Evolutionary conservation across 2,329 filamentous ascomycete genomes (phyloP).

Genomic region (Cladophialophora chaetospira): DNA sequence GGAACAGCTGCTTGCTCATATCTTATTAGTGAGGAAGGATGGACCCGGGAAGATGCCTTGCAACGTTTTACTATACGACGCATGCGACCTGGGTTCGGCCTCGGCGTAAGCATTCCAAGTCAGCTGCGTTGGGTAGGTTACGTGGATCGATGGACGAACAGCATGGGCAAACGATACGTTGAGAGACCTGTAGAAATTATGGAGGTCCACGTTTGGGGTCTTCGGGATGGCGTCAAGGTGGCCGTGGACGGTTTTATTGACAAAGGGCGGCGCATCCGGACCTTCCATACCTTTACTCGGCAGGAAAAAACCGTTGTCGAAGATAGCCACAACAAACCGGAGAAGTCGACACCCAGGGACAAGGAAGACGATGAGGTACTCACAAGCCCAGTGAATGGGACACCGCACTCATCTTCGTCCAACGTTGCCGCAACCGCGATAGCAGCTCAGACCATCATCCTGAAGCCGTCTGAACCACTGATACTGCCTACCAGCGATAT

Average conservation of each 20-base stretch:
- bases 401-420: slow-evolving; percentile 31
- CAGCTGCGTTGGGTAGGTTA: slow-evolving; percentile 87
- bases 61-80: slow-evolving; percentile 74
- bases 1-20: slow-evolving; percentile 88
- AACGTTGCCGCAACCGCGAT: slow-evolving; percentile 45
- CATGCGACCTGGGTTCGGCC: slow-evolving; percentile 87
- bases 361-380: slow-evolving; percentile 25
- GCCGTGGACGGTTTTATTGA: slow-evolving; percentile 82
- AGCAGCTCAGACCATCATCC: slow-evolving; percentile 71
- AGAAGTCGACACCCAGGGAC: not conserved
- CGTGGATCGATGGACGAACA: slow-evolving; percentile 80
- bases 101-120: slow-evolving; percentile 88
- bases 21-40: slow-evolving; percentile 81
- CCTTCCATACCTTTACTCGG: slow-evolving; percentile 76
- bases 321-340: slow-evolving; percentile 41
- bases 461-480: slow-evolving; percentile 69
- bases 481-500: slow-evolving; percentile 79
- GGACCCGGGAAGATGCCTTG: slow-evolving; percentile 65
- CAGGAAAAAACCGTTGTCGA: slow-evolving; percentile 68
- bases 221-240: slow-evolving; percentile 85
- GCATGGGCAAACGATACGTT: slow-evolving; percentile 72
- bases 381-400: slow-evolving; percentile 25
- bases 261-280: slow-evolving; percentile 83
- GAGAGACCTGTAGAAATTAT: slow-evolving; percentile 81
- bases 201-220: slow-evolving; percentile 87